phyloP scores from a whole-genome alignment of 306 rosid genomes.

The Medicago ruthenica region DNA sequence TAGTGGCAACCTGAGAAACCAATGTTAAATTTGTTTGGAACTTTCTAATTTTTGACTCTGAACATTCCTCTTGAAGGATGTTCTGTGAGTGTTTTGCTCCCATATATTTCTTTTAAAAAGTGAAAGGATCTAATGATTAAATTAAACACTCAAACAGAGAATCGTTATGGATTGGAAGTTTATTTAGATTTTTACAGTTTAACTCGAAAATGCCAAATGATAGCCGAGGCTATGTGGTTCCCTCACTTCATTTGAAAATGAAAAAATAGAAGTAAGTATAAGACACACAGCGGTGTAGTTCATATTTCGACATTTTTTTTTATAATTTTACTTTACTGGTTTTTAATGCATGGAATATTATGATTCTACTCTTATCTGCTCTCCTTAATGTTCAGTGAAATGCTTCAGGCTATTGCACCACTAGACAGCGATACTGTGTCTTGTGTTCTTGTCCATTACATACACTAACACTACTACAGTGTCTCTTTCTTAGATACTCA shows the following conservation, averaged over 20 bases:
- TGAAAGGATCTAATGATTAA: conserved; percentile 10
- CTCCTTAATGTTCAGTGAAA: conserved; percentile 13
- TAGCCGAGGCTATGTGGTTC: neutral
- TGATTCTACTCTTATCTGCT: neutral
- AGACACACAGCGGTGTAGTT: neutral
- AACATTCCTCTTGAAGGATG: conserved; percentile 3
- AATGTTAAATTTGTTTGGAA: conserved; percentile 10
- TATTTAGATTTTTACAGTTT: conserved; percentile 13
- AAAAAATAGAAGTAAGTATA: conserved; percentile 8
- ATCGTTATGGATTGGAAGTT: neutral
- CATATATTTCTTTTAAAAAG: neutral
- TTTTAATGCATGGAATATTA: conserved; percentile 21
- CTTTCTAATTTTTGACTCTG: conserved; percentile 3
- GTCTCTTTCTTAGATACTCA: conserved; percentile 9
- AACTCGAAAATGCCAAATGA: conserved; percentile 4
- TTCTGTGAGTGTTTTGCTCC: conserved; percentile 9
- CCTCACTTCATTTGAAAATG: conserved; percentile 11
- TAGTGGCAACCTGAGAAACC: conserved; percentile 9
- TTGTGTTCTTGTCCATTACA: neutral
- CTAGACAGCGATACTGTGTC: neutral
- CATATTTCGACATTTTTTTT: neutral
- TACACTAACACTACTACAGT: conserved; percentile 3
- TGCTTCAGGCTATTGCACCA: conserved; percentile 10
- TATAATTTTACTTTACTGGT: neutral
- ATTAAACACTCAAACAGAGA: neutral